Evolutionary conservation across 2,329 filamentous ascomycete species (phyloP).

Genomic region (Pyricularia sp.): DNA sequence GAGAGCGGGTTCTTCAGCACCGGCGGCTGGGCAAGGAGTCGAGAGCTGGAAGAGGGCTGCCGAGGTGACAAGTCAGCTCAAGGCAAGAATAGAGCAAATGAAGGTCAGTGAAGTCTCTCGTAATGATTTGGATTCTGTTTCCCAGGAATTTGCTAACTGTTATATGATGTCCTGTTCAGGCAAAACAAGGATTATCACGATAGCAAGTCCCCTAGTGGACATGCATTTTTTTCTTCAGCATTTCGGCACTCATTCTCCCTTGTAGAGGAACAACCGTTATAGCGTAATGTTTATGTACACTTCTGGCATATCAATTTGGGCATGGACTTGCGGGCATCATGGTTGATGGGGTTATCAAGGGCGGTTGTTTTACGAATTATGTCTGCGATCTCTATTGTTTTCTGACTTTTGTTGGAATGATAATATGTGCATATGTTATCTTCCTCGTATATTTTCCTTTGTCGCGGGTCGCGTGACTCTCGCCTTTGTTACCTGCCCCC

Average conservation of each 20-base stretch:
- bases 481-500: background rate
- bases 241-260: background rate
- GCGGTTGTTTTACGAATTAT: background rate
- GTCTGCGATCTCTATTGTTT: background rate
- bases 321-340: conserved; percentile 1
- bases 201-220: background rate
- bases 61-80: conserved; percentile 94
- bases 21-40: conserved; percentile 42
- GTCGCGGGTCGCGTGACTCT: background rate
- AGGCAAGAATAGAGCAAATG: conserved; percentile 98
- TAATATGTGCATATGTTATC: background rate
- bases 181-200: conserved; percentile 3
- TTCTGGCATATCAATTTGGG: background rate
- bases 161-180: background rate
- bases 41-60: conserved; percentile 97
- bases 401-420: background rate
- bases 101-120: conserved; percentile 45
- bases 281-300: conserved; percentile 2
- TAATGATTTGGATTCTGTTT: too few relatives aligned
- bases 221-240: background rate
- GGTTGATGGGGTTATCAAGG: background rate
- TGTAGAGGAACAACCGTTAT: background rate
- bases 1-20: conserved; percentile 9
- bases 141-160: background rate
- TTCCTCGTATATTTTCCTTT: background rate